A percentile compares a stretch with the other conserved stretches of the same genome.
Conservation (phyloP, 2,329 filamentous ascomycete genomes). For the Xenosphaeropsis pyriputrescens region DNA sequence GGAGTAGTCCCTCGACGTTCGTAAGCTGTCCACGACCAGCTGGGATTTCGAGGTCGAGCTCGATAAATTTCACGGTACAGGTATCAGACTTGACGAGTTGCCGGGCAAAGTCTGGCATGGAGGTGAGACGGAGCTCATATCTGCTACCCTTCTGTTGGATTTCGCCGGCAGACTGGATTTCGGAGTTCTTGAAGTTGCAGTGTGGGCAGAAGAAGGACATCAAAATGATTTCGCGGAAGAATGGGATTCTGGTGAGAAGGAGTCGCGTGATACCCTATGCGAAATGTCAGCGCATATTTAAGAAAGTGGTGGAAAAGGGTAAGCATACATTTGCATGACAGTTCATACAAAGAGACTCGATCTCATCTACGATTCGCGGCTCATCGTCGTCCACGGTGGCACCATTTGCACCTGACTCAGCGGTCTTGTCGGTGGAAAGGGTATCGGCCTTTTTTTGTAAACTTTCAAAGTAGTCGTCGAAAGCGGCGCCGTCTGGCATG, state of each 20-base stretch:
- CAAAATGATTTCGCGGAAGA: constrained; percentile 93
- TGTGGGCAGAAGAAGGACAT: constrained; percentile 93
- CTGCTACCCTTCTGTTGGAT: constrained; percentile 81
- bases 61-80: constrained; percentile 73
- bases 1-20: constrained; percentile 81
- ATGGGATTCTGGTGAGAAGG: constrained; percentile 83
- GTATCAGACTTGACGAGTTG: constrained; percentile 89
- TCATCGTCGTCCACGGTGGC: constrained; percentile 26
- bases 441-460: constrained; percentile 47
- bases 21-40: constrained; percentile 81
- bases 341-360: constrained; percentile 77
- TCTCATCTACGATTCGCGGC: constrained; percentile 44
- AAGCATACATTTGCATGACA: constrained; percentile 57
- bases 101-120: constrained; percentile 60
- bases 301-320: neutral
- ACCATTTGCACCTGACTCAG: constrained; percentile 18
- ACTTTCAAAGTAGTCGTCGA: constrained; percentile 44
- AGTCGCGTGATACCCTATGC: constrained; percentile 67
- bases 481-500: constrained; percentile 23
- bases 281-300: neutral
- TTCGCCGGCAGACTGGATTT: constrained; percentile 81
- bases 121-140: constrained; percentile 69
- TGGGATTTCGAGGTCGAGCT: constrained; percentile 87
- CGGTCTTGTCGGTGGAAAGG: constrained; percentile 22
- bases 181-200: constrained; percentile 81